Evolutionary conservation across 2,329 filamentous ascomycete species (phyloP).

Genomic region (Chrysosporium keratinophilum): DNA sequence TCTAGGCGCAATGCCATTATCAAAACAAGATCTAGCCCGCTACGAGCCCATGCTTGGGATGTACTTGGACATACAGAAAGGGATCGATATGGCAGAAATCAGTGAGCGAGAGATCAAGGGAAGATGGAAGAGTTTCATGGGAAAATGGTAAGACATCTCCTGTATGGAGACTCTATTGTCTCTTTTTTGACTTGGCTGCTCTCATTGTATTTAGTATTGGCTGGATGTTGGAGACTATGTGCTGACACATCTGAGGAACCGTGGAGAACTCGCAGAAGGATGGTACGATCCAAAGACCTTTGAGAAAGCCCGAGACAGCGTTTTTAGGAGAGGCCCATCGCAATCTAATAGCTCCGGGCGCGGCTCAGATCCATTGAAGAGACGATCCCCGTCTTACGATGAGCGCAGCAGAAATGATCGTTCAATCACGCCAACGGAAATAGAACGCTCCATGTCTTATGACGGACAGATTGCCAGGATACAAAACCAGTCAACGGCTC

Average conservation of each 20-base stretch:
- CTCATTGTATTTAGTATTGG: not conserved
- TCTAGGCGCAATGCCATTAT: slow-evolving; percentile 53
- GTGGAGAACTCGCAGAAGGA: slow-evolving; percentile 70
- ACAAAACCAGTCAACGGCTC: not conserved
- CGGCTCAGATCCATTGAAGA: not conserved
- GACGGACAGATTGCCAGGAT: not conserved
- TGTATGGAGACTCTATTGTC: not conserved
- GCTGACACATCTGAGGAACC: slow-evolving; percentile 58
- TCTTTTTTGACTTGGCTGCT: not conserved
- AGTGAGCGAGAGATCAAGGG: slow-evolving; percentile 66
- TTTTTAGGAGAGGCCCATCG: slow-evolving; percentile 13
- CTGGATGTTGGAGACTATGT: not conserved
- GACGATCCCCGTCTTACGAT: slow-evolving; percentile 21
- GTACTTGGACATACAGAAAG: slow-evolving; percentile 83
- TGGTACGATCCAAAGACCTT: slow-evolving; percentile 84
- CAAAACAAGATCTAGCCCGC: slow-evolving; percentile 54
- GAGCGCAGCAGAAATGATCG: not conserved
- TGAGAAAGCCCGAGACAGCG: slow-evolving; percentile 37
- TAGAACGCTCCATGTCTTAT: not conserved
- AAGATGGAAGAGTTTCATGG: slow-evolving; percentile 85
- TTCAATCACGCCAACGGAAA: not conserved
- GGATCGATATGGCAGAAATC: slow-evolving; percentile 56
- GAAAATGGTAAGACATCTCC: slow-evolving; percentile 58
- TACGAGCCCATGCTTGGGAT: slow-evolving; percentile 67
- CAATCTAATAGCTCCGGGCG: slow-evolving; percentile 4